These are phyloP conservation scores for Cryptococcus floricola DNA, from an alignment of 1,284 basidiomycete genomes.

Conservation along the genomic window DNA sequence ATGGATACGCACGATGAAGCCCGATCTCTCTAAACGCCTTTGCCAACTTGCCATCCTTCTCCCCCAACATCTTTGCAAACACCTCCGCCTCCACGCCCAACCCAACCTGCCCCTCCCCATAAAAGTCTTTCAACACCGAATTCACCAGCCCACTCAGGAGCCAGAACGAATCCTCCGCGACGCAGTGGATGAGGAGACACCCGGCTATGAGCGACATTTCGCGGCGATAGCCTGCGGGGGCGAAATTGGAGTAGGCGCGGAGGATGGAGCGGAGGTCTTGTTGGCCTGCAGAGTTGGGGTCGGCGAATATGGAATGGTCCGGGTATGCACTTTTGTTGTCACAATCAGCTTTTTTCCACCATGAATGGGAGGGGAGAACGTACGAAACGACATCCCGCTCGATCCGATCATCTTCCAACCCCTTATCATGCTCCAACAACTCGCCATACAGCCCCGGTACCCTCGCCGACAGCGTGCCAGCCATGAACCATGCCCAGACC, in stretches of 20 bases:
- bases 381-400: slow-evolving; percentile 57
- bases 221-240: slow-evolving; percentile 66
- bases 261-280: slow-evolving; percentile 43
- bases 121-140: slow-evolving; percentile 69
- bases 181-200: slow-evolving; percentile 72
- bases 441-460: slow-evolving; percentile 68
- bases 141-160: slow-evolving; percentile 64
- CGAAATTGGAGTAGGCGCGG: slow-evolving; percentile 41
- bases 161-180: slow-evolving; percentile 92
- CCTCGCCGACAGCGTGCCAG: slow-evolving; percentile 65
- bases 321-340: slow-evolving; percentile 17
- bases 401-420: slow-evolving; percentile 57
- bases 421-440: slow-evolving; percentile 59
- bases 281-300: slow-evolving; percentile 31
- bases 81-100: slow-evolving; percentile 75
- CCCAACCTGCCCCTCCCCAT: slow-evolving; percentile 64
- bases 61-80: slow-evolving; percentile 69
- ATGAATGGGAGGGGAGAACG: slow-evolving; percentile 7
- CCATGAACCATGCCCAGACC: slow-evolving; percentile 73
- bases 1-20: slow-evolving; percentile 51
- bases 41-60: slow-evolving; percentile 61
- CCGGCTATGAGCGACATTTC: slow-evolving; percentile 68
- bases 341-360: background rate
- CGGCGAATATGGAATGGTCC: slow-evolving; percentile 42
- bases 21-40: slow-evolving; percentile 55